A percentile compares a stretch with the other conserved stretches of the same genome.
phyloP scores from a whole-genome alignment of 345 rosid genomes.

The Brassica juncea region DNA sequence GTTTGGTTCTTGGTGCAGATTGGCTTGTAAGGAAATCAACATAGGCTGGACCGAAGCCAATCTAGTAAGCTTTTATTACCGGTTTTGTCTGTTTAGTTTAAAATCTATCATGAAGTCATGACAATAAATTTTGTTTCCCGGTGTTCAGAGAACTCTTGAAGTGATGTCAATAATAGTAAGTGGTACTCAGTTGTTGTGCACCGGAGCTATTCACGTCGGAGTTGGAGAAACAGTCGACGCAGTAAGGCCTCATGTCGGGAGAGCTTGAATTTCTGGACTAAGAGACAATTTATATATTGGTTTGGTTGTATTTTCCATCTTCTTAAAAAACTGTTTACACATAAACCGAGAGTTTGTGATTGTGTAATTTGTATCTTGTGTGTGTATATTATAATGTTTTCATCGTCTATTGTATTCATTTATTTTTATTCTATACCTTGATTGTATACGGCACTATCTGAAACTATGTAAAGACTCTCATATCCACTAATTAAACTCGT shows the following conservation, averaged over 20 bases:
- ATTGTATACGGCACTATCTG: not conserved
- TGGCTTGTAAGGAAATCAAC: slow-evolving; percentile 84
- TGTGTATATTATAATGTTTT: not conserved
- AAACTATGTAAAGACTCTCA: not conserved
- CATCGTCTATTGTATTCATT: not conserved
- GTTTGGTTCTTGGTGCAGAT: slow-evolving; percentile 45
- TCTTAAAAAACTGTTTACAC: slow-evolving; percentile 4
- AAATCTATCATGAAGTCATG: not conserved
- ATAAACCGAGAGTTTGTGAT: slow-evolving; percentile 1
- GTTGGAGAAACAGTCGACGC: slow-evolving; percentile 39
- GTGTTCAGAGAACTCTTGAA: slow-evolving; percentile 65
- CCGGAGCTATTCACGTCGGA: slow-evolving; percentile 61
- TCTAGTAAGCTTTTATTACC: slow-evolving; percentile 52
- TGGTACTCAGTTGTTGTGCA: slow-evolving; percentile 66
- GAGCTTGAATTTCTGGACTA: slow-evolving; percentile 40
- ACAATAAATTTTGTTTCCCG: not conserved
- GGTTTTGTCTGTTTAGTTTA: not conserved
- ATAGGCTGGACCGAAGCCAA: slow-evolving; percentile 74
- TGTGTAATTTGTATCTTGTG: slow-evolving; percentile 16
- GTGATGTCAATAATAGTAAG: slow-evolving; percentile 64
- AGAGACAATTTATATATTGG: not conserved
- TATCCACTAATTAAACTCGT: not conserved
- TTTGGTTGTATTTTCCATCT: slow-evolving; percentile 12
- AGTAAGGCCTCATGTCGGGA: slow-evolving; percentile 19
- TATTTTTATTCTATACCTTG: slow-evolving; percentile 1